A percentile compares a stretch with the other conserved stretches of the same genome.
These are phyloP conservation scores for Blastocystis sp. DNA, from an alignment of 352 stramenopile species.

Conservation along the genomic window DNA sequence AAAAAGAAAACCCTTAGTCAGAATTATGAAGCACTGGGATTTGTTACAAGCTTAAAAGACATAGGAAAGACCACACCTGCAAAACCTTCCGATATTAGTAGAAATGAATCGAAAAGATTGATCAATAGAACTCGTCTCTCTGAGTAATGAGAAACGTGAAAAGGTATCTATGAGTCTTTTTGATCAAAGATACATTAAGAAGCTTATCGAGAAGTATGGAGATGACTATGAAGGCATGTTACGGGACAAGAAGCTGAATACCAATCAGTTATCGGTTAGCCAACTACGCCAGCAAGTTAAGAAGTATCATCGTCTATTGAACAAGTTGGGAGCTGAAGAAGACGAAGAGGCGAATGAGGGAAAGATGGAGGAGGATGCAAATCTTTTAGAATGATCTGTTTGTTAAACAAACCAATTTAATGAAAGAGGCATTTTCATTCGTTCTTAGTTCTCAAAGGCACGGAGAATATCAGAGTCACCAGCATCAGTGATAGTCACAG, in stretches of 20 bases:
- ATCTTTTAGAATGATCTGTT: constrained; percentile 35
- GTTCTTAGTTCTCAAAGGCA: constrained; percentile 56
- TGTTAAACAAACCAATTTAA: background rate
- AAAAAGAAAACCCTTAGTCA: constrained; percentile 26
- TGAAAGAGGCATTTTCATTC: constrained; percentile 16
- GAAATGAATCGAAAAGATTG: background rate
- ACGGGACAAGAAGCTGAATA: constrained; percentile 27
- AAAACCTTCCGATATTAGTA: background rate
- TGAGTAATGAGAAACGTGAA: background rate
- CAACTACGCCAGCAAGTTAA: background rate
- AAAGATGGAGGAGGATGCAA: background rate
- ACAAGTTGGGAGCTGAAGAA: background rate
- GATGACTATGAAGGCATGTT: constrained; percentile 52
- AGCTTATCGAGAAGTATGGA: constrained; percentile 21
- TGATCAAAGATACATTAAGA: background rate
- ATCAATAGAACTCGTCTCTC: constrained; percentile 34
- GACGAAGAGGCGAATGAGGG: background rate
- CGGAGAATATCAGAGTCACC: constrained; percentile 96
- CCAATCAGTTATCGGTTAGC: background rate
- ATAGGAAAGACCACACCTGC: background rate
- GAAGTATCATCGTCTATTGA: background rate
- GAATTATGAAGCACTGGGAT: constrained; percentile 9
- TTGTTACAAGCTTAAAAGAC: background rate
- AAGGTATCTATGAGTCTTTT: background rate
- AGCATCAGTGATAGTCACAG: constrained; percentile 86